phyloP scores from a whole-genome alignment of 228 moss, liverwort and hornwort species.

The Sphagnum fallax region DNA sequence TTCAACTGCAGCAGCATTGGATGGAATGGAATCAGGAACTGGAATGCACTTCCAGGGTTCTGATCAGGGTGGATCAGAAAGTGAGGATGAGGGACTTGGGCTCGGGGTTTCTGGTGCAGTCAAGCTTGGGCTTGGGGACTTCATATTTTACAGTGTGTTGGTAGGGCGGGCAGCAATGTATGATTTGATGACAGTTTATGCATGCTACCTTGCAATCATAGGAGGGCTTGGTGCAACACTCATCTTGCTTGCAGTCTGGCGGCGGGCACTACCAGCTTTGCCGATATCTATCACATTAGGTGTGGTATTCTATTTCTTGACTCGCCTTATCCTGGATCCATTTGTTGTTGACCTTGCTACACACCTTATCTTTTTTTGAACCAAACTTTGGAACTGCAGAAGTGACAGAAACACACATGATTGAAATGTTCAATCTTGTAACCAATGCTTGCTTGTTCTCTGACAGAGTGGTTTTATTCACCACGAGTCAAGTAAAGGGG shows the following conservation, averaged over 20 bases:
- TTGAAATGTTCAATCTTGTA: too few relatives aligned
- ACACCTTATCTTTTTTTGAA: conserved; percentile 71
- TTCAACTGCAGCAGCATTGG: conserved; percentile 21
- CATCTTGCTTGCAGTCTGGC: conserved; percentile 75
- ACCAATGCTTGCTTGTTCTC: too few relatives aligned
- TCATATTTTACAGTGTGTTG: conserved; percentile 94
- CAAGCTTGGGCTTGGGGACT: conserved; percentile 91
- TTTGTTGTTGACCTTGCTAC: conserved; percentile 72
- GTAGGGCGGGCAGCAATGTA: conserved; percentile 99
- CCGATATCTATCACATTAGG: conserved; percentile 94
- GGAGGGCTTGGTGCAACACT: conserved; percentile 86
- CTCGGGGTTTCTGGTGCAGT: conserved; percentile 72
- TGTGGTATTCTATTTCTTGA: conserved; percentile 78
- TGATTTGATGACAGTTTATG: conserved; percentile 97
- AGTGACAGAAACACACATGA: too few relatives aligned
- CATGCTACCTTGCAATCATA: conserved; percentile 94
- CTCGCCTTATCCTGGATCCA: conserved; percentile 82
- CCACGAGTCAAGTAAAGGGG: too few relatives aligned
- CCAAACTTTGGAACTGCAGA: conserved; percentile 1
- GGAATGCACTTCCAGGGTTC: neutral
- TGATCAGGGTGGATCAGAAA: conserved; percentile 28
- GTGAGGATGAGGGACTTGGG: conserved; percentile 52
- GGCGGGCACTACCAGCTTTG: conserved; percentile 89
- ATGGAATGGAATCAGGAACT: conserved; percentile 42
- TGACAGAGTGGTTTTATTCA: too few relatives aligned